These are phyloP conservation scores for Vaccinium vitisidaea DNA, from an alignment of 148 eudicot genomes.

Conservation along the genomic window DNA sequence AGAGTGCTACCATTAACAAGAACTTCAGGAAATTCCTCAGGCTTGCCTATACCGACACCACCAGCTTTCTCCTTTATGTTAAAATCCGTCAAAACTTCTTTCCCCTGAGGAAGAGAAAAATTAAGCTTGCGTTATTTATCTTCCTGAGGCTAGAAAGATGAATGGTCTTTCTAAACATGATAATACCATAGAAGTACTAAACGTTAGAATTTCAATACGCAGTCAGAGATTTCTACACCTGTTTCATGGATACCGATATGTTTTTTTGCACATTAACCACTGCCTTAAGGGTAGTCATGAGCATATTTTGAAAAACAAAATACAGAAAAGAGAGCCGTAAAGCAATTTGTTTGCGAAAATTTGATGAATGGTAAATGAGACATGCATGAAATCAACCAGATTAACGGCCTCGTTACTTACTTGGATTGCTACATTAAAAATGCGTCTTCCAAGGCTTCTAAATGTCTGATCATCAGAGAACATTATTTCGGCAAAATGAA, in stretches of 20 bases:
- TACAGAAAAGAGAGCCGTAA: not conserved
- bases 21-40: constrained; percentile 15
- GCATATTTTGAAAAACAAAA: not conserved
- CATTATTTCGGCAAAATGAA: constrained; percentile 74
- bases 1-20: constrained; percentile 36
- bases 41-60: constrained; percentile 29
- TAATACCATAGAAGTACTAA: not conserved
- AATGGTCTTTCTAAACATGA: not conserved
- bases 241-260: not conserved
- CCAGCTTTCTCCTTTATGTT: constrained; percentile 37
- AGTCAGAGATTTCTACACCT: not conserved
- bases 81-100: constrained; percentile 29
- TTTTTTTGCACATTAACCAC: not conserved
- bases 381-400: not conserved
- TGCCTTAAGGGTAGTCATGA: not conserved
- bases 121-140: not conserved
- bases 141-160: not conserved
- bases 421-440: constrained; percentile 73
- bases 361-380: not conserved
- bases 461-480: constrained; percentile 48
- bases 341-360: not conserved
- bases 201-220: not conserved
- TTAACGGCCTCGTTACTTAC: constrained; percentile 36
- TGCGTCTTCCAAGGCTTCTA: constrained; percentile 60
- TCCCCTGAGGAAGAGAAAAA: constrained; percentile 25